Conservation (phyloP, 257 asterid species). For the Ocimum tenuiflorum region DNA sequence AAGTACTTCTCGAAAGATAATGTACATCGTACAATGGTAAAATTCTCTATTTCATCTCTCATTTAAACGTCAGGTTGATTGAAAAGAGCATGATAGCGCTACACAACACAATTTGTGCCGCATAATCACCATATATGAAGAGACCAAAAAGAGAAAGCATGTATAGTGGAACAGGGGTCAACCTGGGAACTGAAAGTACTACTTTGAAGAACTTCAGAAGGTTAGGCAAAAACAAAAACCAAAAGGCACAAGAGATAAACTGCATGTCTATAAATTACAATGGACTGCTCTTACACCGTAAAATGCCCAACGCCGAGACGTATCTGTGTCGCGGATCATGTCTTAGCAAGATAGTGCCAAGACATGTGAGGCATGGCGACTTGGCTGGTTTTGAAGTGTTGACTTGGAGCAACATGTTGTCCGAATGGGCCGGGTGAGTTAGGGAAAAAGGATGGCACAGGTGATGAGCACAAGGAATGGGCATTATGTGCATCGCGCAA, state of each 20-base stretch:
- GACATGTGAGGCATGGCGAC: too few relatives aligned
- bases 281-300: not conserved
- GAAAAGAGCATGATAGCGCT: not conserved
- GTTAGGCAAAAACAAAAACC: not conserved
- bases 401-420: too few relatives aligned
- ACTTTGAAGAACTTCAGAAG: not conserved
- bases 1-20: not conserved
- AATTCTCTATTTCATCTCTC: not conserved
- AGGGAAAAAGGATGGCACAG: too few relatives aligned
- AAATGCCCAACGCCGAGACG: too few relatives aligned
- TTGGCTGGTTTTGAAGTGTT: too few relatives aligned
- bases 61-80: not conserved
- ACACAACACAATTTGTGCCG: not conserved
- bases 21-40: not conserved
- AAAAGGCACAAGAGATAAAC: not conserved
- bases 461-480: too few relatives aligned
- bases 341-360: too few relatives aligned
- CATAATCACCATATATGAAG: not conserved
- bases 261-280: not conserved
- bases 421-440: too few relatives aligned
- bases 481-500: too few relatives aligned
- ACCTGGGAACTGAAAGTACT: not conserved
- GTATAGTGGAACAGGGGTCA: not conserved
- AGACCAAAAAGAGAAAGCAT: not conserved
- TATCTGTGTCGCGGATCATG: too few relatives aligned